Percentiles rank a stretch among this genome's conserved stretches.
These are phyloP conservation scores for Inosperma sp. DNA, from an alignment of 768 basidiomycete species.

Conservation along the genomic window DNA sequence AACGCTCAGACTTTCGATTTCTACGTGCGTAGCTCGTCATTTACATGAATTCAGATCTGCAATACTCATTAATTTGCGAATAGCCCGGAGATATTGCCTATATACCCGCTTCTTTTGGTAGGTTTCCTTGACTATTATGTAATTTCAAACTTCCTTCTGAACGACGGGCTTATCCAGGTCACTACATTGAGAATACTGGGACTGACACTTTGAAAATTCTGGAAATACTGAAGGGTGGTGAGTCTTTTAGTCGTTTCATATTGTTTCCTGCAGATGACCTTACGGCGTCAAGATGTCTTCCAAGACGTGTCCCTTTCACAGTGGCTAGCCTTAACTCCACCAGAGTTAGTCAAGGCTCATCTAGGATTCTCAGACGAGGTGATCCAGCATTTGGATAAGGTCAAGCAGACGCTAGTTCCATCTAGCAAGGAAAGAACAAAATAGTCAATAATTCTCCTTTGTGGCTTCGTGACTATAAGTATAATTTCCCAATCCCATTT, in stretches of 20 bases:
- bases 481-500: background rate
- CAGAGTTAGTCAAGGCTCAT: conserved; percentile 55
- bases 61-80: background rate
- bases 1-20: conserved; percentile 61
- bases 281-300: conserved; percentile 35
- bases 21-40: conserved; percentile 29
- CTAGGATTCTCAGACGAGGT: conserved; percentile 50
- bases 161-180: conserved; percentile 33
- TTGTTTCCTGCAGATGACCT: background rate
- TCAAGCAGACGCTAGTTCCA: conserved; percentile 45
- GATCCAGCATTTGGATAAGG: conserved; percentile 45
- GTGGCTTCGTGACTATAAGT: background rate
- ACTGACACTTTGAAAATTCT: conserved; percentile 53
- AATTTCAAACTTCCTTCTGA: conserved; percentile 1
- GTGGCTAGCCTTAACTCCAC: conserved; percentile 61
- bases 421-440: conserved; percentile 1
- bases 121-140: background rate
- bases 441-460: background rate
- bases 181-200: conserved; percentile 66
- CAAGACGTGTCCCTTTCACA: conserved; percentile 56
- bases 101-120: conserved; percentile 35
- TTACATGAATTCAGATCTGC: background rate
- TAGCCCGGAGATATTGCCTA: conserved; percentile 39
- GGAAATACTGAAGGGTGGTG: conserved; percentile 58
- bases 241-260: conserved; percentile 3